Percentiles rank a stretch among this genome's conserved stretches.
These are phyloP conservation scores for Spathaspora sp. DNA, from an alignment of 1,139 yeast species.

Conservation along the genomic window DNA sequence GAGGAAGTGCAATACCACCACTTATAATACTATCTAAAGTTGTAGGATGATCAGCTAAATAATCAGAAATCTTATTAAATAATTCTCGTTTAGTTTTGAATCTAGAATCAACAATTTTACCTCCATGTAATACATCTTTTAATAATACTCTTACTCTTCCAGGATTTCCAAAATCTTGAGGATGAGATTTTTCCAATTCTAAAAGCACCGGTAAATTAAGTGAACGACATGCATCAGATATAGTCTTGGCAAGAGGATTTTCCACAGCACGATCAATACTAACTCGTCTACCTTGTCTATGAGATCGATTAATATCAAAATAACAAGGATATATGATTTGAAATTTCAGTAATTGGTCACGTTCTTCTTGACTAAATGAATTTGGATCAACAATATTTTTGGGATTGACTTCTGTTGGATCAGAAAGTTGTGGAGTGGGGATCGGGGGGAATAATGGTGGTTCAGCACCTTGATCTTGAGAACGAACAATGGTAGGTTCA, in stretches of 20 bases:
- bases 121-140: conserved; percentile 45
- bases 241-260: conserved; percentile 83
- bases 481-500: conserved; percentile 57
- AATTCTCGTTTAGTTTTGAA: conserved; percentile 66
- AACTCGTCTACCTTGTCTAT: conserved; percentile 83
- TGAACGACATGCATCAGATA: conserved; percentile 62
- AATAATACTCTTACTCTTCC: conserved; percentile 83
- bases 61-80: conserved; percentile 59
- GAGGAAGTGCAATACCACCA: conserved; percentile 59
- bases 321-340: conserved; percentile 88
- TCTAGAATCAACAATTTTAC: conserved; percentile 37
- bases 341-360: conserved; percentile 62
- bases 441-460: conserved; percentile 27
- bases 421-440: conserved; percentile 19
- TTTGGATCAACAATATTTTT: conserved; percentile 38
- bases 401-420: conserved; percentile 8
- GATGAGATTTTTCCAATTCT: conserved; percentile 86
- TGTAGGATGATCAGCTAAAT: conserved; percentile 68
- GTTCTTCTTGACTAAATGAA: conserved; percentile 47
- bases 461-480: conserved; percentile 52
- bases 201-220: conserved; percentile 55
- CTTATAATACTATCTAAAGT: conserved; percentile 55
- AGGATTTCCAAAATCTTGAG: conserved; percentile 96
- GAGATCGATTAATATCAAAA: conserved; percentile 77
- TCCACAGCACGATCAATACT: conserved; percentile 64